These are phyloP conservation scores for Coniochaeta pulveracea DNA, from an alignment of 2,329 filamentous ascomycete genomes.

Conservation along the genomic window DNA sequence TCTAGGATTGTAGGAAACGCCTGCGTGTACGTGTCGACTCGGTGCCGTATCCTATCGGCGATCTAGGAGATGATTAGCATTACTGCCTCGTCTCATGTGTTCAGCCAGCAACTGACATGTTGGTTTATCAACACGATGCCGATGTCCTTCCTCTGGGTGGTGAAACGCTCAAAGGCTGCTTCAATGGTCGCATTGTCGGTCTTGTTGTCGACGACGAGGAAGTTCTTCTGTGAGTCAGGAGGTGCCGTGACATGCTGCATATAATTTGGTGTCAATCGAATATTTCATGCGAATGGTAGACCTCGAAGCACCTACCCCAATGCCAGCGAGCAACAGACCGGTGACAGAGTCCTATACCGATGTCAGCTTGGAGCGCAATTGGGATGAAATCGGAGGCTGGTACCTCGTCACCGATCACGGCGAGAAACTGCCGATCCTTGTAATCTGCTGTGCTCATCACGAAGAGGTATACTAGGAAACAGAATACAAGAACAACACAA, in stretches of 20 bases:
- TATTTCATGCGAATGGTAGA: background rate
- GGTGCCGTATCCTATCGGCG: slow-evolving; percentile 84
- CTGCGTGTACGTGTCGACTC: slow-evolving; percentile 83
- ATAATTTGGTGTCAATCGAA: background rate
- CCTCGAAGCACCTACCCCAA: slow-evolving; percentile 79
- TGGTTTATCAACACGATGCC: slow-evolving; percentile 96
- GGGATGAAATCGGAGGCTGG: slow-evolving; percentile 9
- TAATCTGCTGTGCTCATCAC: slow-evolving; percentile 41
- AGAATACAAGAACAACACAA: background rate
- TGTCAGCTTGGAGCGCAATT: slow-evolving; percentile 9
- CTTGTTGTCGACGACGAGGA: slow-evolving; percentile 90
- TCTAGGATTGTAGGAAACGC: slow-evolving; percentile 95
- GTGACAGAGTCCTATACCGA: slow-evolving; percentile 80
- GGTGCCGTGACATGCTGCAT: slow-evolving; percentile 77
- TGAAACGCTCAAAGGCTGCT: slow-evolving; percentile 80
- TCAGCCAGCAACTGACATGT: slow-evolving; percentile 78
- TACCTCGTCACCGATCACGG: slow-evolving; percentile 96
- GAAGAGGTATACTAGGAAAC: too few species aligned
- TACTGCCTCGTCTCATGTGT: too few species aligned
- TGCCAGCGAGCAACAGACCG: slow-evolving; percentile 84
- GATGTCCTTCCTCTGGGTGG: slow-evolving; percentile 85
- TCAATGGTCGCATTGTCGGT: slow-evolving; percentile 85
- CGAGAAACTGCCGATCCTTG: slow-evolving; percentile 89
- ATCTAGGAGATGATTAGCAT: slow-evolving; percentile 46
- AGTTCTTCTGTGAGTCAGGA: slow-evolving; percentile 91